Evolutionary conservation across 148 eudicot species (phyloP), one percentile per base, ranked within the genome.

Genomic region (Drosera capensis): DNA sequence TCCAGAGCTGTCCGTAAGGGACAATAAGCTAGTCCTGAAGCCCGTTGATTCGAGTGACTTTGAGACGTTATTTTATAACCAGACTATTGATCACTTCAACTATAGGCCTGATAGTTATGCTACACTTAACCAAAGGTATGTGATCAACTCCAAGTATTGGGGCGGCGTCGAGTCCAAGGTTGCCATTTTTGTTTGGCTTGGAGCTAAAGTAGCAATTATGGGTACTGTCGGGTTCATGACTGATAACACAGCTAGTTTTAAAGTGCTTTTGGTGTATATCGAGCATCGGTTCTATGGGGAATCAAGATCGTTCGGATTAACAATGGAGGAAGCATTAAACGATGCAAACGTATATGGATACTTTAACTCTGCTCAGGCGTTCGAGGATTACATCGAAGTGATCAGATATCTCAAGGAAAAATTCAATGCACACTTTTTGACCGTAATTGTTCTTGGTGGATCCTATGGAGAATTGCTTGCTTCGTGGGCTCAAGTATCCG

Each of bases 381-480:
- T 77, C 7, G 69, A 76, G 7, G 84, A 77, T 62, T 77, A 60
- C 29, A 79, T 76, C 24, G 71, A 77, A 45, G 22, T 77, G 12
- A 43, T 77, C 17, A 1, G 55, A 5, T 45, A 66, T 40, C 20
- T 73, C 2, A 77, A 64, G 71, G n/a, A 49, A 17, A 54, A 47
- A 5, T 45, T 66, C 12, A 41, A 60, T 0, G 73, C 84, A 0
- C 22, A 46, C 0, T 17, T 64, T 48, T 73, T 66, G 44, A 79
- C 84, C 0, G 43, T 77, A 20, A 69, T 77, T 20, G 78, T 65
- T 3, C 34, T 68, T 34, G 82, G 82, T 30, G 82, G 68, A 45
- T 76, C 82, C 12, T 76, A 76, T 34, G 82, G 78, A 12, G 78
- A 78, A 68, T 74, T 65, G 74, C 40, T 71, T 5, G 78, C 82